Conservation (phyloP, 2,329 filamentous ascomycete genomes). For the Fusarium beomiforme region DNA sequence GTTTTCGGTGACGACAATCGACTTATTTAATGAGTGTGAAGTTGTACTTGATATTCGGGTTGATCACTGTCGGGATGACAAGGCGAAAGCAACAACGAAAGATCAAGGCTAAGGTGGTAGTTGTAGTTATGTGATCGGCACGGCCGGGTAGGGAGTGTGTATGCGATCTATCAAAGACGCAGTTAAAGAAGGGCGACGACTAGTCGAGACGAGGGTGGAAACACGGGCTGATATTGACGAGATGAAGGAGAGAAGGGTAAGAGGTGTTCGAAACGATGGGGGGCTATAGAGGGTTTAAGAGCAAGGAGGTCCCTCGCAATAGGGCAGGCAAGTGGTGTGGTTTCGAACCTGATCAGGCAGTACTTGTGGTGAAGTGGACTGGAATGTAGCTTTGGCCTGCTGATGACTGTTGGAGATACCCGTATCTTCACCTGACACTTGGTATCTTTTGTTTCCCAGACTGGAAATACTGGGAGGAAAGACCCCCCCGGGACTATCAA, state of each 20-base stretch:
- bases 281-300: slow-evolving; percentile 38
- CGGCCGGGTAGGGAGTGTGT: slow-evolving; percentile 48
- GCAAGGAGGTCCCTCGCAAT: slow-evolving; percentile 23
- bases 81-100: slow-evolving; percentile 30
- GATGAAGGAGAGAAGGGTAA: slow-evolving; percentile 39
- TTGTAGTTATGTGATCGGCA: slow-evolving; percentile 44
- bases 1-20: slow-evolving; percentile 10
- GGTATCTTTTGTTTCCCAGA: slow-evolving; percentile 27
- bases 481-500: slow-evolving; percentile 1
- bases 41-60: slow-evolving; percentile 17
- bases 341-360: neutral
- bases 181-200: slow-evolving; percentile 44
- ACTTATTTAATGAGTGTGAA: slow-evolving; percentile 26
- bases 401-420: slow-evolving; percentile 3
- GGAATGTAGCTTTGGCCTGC: slow-evolving; percentile 7
- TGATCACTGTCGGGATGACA: slow-evolving; percentile 32
- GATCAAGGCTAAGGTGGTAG: slow-evolving; percentile 31
- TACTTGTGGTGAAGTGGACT: slow-evolving; percentile 1
- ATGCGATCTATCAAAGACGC: slow-evolving; percentile 65
- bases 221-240: slow-evolving; percentile 27
- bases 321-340: slow-evolving; percentile 15
- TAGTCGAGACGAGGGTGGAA: slow-evolving; percentile 39
- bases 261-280: slow-evolving; percentile 27
- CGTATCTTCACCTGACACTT: neutral
- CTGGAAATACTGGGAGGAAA: neutral